Evolutionary conservation across 345 rosid species (phyloP).

Genomic region (Hibiscus tridactylites): DNA sequence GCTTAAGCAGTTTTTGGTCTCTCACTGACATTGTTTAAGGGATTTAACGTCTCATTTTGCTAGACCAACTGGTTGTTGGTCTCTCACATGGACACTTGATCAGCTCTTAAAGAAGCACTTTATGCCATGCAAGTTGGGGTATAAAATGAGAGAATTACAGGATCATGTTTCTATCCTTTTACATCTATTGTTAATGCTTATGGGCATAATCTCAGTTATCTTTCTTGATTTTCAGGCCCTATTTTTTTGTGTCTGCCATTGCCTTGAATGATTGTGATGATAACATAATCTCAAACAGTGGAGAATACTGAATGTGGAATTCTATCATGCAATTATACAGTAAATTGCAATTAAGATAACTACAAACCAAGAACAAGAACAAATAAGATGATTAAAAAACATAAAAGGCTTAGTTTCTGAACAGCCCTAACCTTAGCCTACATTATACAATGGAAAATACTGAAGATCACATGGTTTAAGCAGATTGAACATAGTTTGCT

Average conservation of each 20-base stretch:
- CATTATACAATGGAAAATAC: conserved; percentile 1
- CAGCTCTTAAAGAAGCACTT: neutral
- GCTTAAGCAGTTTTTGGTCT: no score
- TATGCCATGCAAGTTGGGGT: neutral
- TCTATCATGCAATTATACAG: neutral
- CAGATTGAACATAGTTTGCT: conserved; percentile 35
- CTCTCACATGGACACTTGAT: neutral
- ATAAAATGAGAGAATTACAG: neutral
- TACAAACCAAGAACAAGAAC: neutral
- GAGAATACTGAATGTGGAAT: neutral
- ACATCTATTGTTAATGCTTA: neutral
- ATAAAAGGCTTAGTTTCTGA: neutral
- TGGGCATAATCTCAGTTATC: neutral
- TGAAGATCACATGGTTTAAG: conserved; percentile 15
- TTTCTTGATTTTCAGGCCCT: neutral
- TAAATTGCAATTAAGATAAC: neutral
- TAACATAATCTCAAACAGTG: no score
- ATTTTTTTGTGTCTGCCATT: conserved; percentile 8
- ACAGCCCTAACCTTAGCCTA: neutral
- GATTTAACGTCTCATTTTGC: no score
- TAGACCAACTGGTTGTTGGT: no score
- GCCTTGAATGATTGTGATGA: neutral
- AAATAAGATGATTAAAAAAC: neutral
- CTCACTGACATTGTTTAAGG: no score
- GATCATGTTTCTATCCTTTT: neutral